Base-by-base conservation (phyloP, 1,284 basidiomycete species). In the Apiotrichum domesticum region DNA sequence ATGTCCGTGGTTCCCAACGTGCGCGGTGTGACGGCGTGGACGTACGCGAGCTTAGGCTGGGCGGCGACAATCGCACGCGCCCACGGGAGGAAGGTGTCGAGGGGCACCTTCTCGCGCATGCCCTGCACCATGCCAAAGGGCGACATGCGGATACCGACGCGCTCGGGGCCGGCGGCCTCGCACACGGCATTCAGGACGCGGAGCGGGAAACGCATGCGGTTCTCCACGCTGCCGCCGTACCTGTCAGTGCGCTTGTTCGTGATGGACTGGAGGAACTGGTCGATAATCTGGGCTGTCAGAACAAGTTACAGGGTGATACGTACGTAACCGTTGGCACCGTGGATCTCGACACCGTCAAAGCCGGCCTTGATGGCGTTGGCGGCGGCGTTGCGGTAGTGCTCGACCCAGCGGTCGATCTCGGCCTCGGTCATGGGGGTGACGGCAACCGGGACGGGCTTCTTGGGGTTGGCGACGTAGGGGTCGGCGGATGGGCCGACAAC, bases 281-380 rank as follows among this genome's bases (percentile, higher is more conserved):
- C 74, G 54, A 83, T 57, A 41, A 52, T 52, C 51, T 49, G 21
- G 21, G 58, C 11, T 15, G 11, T 32, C 21, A 21, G 21, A n/a
- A 40, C 7, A 3, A 33, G 29, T 9, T 46, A 40, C 21, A n/a
- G 59, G 52, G n/a, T 6, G 9, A 7, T 39, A 7, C 41, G 9
- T 14, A 42, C 41, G 52, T 67, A 63, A 7, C 65, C 59, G 55
- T 66, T 68, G 7, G 75, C 77, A 34, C 66, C 66, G 59, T 79
- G 79, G 44, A 79, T 66, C 74, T 87, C 84, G 35, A 85, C 80
- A 37, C 84, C 84, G 63, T 87, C 85, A 62, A 86, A 85, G 0
- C 84, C 85, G 32, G 84, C 83, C 64, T 79, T 77, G 48, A 82
- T 79, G 3, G 84, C 83, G 56, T 81, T 81, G 10, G 73, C 54